phyloP scores from a whole-genome alignment of 2,329 filamentous ascomycete genomes.

The Aphanocladium album region DNA sequence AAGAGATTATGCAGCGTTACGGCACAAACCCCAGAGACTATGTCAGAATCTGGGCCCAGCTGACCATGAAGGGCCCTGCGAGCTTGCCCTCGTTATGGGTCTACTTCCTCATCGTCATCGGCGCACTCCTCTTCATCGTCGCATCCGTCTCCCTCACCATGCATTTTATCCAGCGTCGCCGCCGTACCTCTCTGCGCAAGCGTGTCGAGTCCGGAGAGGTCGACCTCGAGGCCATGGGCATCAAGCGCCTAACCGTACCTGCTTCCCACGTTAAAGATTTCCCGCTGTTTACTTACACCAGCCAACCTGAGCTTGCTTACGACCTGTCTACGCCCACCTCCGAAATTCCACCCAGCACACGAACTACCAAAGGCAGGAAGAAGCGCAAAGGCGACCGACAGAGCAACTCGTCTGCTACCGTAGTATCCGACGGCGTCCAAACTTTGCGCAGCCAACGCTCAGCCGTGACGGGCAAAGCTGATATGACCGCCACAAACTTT shows the following conservation, averaged over 20 bases:
- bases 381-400: slow-evolving; percentile 26
- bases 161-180: slow-evolving; percentile 70
- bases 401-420: slow-evolving; percentile 23
- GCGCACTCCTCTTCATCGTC: slow-evolving; percentile 64
- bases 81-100: slow-evolving; percentile 74
- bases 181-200: slow-evolving; percentile 61
- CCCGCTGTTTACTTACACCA: slow-evolving; percentile 72
- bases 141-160: slow-evolving; percentile 63
- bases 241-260: slow-evolving; percentile 77
- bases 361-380: slow-evolving; percentile 25
- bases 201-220: slow-evolving; percentile 75
- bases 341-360: slow-evolving; percentile 24
- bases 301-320: slow-evolving; percentile 40
- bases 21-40: slow-evolving; percentile 53
- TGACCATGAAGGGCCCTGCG: slow-evolving; percentile 41
- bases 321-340: slow-evolving; percentile 33
- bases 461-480: slow-evolving; percentile 28
- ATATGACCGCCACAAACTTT: slow-evolving; percentile 49
- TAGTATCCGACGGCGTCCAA: slow-evolving; percentile 19
- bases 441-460: slow-evolving; percentile 35
- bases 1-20: slow-evolving; percentile 51
- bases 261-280: slow-evolving; percentile 64
- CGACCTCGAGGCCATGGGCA: slow-evolving; percentile 79
- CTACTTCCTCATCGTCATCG: slow-evolving; percentile 67
- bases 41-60: slow-evolving; percentile 54